phyloP scores from a whole-genome alignment of 352 stramenopile species.

The Phytophthora idaei region DNA sequence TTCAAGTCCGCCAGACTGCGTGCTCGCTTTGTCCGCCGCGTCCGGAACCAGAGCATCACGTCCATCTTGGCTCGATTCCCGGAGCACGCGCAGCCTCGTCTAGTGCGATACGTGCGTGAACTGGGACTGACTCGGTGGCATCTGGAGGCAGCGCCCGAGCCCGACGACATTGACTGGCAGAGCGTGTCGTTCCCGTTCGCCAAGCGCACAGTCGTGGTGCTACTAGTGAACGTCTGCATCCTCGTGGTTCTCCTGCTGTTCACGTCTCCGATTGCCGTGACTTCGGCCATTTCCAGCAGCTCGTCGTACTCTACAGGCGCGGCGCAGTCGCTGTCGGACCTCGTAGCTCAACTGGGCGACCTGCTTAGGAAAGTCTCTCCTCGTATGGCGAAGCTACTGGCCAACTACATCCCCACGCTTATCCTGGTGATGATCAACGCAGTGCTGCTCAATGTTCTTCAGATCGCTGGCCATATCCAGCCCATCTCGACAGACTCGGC shows the following conservation, averaged over 20 bases:
- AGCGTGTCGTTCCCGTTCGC: conserved; percentile 85
- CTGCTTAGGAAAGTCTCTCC: conserved; percentile 67
- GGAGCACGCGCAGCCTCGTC: conserved; percentile 55
- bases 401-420: conserved; percentile 80
- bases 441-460: conserved; percentile 84
- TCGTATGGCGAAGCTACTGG: conserved; percentile 83
- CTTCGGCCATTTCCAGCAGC: conserved; percentile 77
- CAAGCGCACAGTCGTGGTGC: conserved; percentile 72
- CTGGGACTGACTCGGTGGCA: conserved; percentile 81
- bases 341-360: conserved; percentile 65
- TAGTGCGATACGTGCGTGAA: conserved; percentile 82
- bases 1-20: conserved; percentile 79
- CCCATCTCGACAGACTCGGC: conserved; percentile 84
- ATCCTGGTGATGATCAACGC: conserved; percentile 90
- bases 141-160: conserved; percentile 73
- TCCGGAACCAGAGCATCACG: conserved; percentile 76
- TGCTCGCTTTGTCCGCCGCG: conserved; percentile 77
- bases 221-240: conserved; percentile 81
- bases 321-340: conserved; percentile 69
- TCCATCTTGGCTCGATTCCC: conserved; percentile 78
- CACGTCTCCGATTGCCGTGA: conserved; percentile 85
- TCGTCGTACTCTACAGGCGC: conserved; percentile 67
- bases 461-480: conserved; percentile 82
- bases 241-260: conserved; percentile 79
- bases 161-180: conserved; percentile 87